phyloP scores from a whole-genome alignment of 2,329 filamentous ascomycete species.

The Nannizziopsis barbatae region DNA sequence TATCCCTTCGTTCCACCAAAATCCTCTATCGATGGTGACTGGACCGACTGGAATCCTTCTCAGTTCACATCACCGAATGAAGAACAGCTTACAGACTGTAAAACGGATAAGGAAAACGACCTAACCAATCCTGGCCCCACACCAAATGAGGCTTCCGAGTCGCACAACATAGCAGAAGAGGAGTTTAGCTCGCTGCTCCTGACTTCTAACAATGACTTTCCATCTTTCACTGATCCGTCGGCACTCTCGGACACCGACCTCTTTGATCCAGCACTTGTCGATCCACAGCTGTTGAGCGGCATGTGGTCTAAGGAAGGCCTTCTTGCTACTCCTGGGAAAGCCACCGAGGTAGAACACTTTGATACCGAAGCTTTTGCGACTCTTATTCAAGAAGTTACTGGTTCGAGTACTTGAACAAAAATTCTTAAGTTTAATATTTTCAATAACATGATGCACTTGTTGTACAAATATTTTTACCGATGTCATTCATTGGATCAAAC shows the following conservation, averaged over 20 bases:
- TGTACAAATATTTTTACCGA: neutral
- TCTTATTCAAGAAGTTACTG: conserved; percentile 13
- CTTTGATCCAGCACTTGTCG: conserved; percentile 27
- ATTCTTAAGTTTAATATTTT: neutral
- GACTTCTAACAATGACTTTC: conserved; percentile 9
- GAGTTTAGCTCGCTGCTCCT: conserved; percentile 26
- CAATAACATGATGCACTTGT: neutral
- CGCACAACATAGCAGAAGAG: neutral
- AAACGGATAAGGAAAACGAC: neutral
- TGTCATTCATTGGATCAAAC: too few species aligned
- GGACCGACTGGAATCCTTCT: conserved; percentile 30
- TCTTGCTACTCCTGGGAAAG: conserved; percentile 5
- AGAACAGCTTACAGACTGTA: neutral
- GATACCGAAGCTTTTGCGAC: conserved; percentile 12
- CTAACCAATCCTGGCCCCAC: neutral
- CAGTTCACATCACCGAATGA: conserved; percentile 26
- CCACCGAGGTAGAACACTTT: conserved; percentile 11
- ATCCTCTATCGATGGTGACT: conserved; percentile 20
- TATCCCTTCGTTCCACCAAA: conserved; percentile 23
- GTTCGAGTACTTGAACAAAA: neutral
- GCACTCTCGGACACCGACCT: conserved; percentile 17
- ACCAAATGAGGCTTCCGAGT: neutral
- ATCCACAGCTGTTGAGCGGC: conserved; percentile 18
- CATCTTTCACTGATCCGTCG: conserved; percentile 8
- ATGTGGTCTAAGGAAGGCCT: conserved; percentile 19